Conservation (phyloP, 139 green algal species). For the Diplosphaera chodatii region DNA sequence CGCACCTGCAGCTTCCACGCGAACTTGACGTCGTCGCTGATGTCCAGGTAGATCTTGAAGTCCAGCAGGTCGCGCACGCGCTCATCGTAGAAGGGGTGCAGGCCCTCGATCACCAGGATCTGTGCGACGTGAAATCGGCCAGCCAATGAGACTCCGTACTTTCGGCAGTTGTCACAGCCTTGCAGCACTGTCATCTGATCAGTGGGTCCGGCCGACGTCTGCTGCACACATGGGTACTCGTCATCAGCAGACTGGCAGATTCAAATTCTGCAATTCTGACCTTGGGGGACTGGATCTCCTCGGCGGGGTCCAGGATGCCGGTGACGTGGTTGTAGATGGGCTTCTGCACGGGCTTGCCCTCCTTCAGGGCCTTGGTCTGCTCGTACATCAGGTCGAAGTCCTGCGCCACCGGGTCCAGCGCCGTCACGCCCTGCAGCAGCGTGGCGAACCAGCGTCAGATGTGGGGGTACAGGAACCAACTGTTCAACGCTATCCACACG, state of each 20-base stretch:
- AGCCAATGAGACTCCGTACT: too few relatives aligned
- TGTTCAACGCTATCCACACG: too few relatives aligned
- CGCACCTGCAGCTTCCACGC: constrained; percentile 89
- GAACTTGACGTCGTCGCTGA: constrained; percentile 99
- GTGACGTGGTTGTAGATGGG: constrained; percentile 99
- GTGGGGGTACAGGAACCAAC: too few relatives aligned
- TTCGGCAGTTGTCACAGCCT: too few relatives aligned
- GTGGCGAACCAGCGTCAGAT: too few relatives aligned
- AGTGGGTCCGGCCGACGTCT: too few relatives aligned
- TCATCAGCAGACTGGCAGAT: too few relatives aligned
- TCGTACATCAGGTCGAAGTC: constrained; percentile 99
- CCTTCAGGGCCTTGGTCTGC: constrained; percentile 80
- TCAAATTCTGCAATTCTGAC: constrained; percentile 15
- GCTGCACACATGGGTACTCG: too few relatives aligned
- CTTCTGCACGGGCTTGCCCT: constrained; percentile 96
- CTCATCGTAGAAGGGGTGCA: constrained; percentile 98
- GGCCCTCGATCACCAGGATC: constrained; percentile 96
- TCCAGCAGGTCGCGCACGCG: constrained; percentile 93
- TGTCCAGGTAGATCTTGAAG: constrained; percentile 99
- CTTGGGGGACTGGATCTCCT: constrained; percentile 83
- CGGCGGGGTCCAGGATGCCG: constrained; percentile 90
- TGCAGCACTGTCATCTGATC: too few relatives aligned
- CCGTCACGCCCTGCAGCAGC: constrained; percentile 63
- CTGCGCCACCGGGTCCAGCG: constrained; percentile 89
- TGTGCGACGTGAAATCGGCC: constrained; percentile 12